Evolutionary conservation across 805 yeast species (phyloP), one percentile per base, ranked within the genome.

Genomic region (Hanseniaspora thailandica): DNA sequence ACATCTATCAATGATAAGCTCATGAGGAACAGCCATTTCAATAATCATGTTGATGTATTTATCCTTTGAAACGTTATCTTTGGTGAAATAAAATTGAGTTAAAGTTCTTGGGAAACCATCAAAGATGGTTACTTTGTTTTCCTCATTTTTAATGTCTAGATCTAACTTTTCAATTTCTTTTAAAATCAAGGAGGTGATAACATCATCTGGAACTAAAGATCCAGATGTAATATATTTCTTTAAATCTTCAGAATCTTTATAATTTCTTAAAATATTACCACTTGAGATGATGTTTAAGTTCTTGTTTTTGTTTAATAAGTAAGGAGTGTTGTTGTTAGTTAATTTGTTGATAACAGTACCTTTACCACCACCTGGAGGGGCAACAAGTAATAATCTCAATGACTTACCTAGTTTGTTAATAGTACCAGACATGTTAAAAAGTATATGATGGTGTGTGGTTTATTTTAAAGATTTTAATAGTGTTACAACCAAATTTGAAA

Each of bases 281-380:
- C 95, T 82, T 1, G 95, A 81, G 8, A 90, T 67, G 22, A 89
- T 66, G 4, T 63, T 60, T 3, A 33, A 23, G 3, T 45, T 45
- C 13, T 26, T 23, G 4, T 28, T 2, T 17, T 40, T 34, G 33
- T 36, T 43, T 23, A 17, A 25, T 9, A 50, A n/a, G 35, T 25
- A 50, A 5, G 31, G 3, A 7, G 47, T 40, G 12, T 43, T 34
- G 33, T 38, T 43, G 49, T 76, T 74, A 55, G 82, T 64, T 4
- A 89, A 70, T 55, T 81, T 73, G 2, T 83, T 68, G 0, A 96
- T 84, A 59, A 84, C 85, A 0, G 97, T 89, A 1, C 97, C 97
- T 64, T 89, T 89, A 0, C 97, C 97, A 1, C 96, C 76, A 0
- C 97, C 97, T 0, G 97, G 97, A 0, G 97, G 95, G 3, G 97